Evolutionary conservation across 2,329 filamentous ascomycete genomes (phyloP), one percentile per base, ranked within the genome.

Genomic region (Scytalidium sp.): DNA sequence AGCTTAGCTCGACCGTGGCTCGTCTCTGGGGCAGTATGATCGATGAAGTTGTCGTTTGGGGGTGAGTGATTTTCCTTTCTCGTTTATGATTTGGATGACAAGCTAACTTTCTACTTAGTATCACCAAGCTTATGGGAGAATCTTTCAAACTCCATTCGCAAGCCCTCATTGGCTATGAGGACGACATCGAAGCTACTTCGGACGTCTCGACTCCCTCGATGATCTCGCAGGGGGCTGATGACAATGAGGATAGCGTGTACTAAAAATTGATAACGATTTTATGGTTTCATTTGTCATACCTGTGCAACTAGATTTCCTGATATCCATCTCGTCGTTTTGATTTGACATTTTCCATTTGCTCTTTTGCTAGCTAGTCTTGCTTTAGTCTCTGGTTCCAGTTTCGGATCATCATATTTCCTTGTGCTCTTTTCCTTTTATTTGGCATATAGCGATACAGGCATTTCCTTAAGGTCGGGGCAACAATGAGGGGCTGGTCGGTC

Each of bases 1-100:
- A 95, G 67, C 76, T 99, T 60, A 97, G 93, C 75, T 94, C 92
- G n/a, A 90, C 90, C 46, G 93, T 99, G 41, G 92, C 93, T 55
- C 85, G 90, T 62, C 83, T 97, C 42, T 99, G 94, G 94, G 94
- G 93, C 62, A 93, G 90, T 56, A 97, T 97, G 87, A 85, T 97
- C 57, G 94, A 97, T 67, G 94, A 97, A 73, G 94, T 97, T 56
- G 93, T 97, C 60, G 94, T 99, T 53, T 97, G 94, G 94, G 94
- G 94, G 91, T 96, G 86, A 83, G 91, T 88, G 46, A 20, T 47
- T 21, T 40, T 10, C n/a, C 41, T 44, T 19, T 47, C 27, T 21
- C 21, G 8, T n/a, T 6, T 7, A n/a, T 19, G 19, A 42, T 23
- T 36, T 17, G 19, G 46, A 11, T 49, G 19, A 41, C 44, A 45